These are phyloP conservation scores for Leishmania tropica DNA, from an alignment of 208 protist genomes.

Conservation along the genomic window DNA sequence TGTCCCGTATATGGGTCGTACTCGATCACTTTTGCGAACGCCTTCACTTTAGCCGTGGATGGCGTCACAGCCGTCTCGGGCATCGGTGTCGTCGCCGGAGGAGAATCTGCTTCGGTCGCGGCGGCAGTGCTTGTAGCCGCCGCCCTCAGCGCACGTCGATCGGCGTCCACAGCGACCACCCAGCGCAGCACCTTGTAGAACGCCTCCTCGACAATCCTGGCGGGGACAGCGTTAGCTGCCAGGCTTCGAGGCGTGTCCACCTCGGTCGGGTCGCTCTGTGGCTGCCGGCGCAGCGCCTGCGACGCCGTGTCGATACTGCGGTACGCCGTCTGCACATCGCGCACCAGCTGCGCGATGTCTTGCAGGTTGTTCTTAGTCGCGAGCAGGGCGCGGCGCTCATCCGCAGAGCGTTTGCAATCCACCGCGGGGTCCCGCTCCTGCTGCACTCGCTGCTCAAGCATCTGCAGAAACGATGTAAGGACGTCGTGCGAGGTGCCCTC, in stretches of 20 bases:
- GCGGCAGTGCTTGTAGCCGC: neutral
- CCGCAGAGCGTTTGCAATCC: conserved; percentile 30
- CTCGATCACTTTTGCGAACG: conserved; percentile 20
- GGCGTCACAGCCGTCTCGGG: neutral
- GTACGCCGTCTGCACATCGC: conserved; percentile 41
- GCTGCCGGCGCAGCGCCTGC: conserved; percentile 27
- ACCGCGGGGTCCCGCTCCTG: conserved; percentile 23
- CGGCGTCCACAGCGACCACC: conserved; percentile 53
- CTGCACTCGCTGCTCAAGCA: conserved; percentile 43
- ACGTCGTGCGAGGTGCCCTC: conserved; percentile 42
- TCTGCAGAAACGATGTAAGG: conserved; percentile 28
- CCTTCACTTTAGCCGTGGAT: neutral
- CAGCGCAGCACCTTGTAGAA: conserved; percentile 67
- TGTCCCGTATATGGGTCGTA: conserved; percentile 35
- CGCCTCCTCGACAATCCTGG: conserved; percentile 32
- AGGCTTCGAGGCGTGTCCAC: conserved; percentile 17
- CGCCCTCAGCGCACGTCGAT: conserved; percentile 32
- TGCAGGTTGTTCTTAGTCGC: conserved; percentile 48
- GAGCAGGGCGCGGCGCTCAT: conserved; percentile 37
- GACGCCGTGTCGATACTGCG: conserved; percentile 39
- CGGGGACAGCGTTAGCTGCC: conserved; percentile 33
- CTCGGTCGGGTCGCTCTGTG: conserved; percentile 19
- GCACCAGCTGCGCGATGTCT: conserved; percentile 44
- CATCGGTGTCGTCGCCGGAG: neutral
- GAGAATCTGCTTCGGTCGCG: neutral